A percentile compares a stretch with the other conserved stretches of the same genome.
These are phyloP conservation scores for Arabidopsis thaliana DNA, from an alignment of 345 rosid species.

Conservation along the genomic window DNA sequence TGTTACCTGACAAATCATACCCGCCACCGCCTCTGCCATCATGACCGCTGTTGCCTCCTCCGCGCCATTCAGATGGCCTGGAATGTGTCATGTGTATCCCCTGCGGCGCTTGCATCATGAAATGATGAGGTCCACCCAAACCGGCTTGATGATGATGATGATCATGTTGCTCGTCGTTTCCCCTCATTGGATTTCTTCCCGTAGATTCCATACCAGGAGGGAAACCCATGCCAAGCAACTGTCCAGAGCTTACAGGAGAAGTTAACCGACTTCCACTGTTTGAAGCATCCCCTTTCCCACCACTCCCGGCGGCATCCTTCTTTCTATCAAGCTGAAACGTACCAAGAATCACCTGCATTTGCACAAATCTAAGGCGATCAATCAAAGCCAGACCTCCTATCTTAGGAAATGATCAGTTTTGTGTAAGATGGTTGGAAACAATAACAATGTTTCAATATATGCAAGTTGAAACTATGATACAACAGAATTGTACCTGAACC, in stretches of 20 bases:
- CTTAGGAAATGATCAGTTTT: background rate
- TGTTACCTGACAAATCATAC: constrained; percentile 64
- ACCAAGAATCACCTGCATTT: constrained; percentile 72
- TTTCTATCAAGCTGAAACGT: constrained; percentile 64
- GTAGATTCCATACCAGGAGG: constrained; percentile 56
- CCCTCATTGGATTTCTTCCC: constrained; percentile 61
- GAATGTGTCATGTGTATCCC: constrained; percentile 55
- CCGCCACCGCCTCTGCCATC: constrained; percentile 43
- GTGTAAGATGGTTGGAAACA: constrained; percentile 11
- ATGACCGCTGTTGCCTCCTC: constrained; percentile 42
- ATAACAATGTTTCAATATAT: background rate
- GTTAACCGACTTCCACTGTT: constrained; percentile 54
- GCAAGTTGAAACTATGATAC: constrained; percentile 2
- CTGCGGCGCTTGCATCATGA: constrained; percentile 56
- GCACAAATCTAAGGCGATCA: constrained; percentile 9
- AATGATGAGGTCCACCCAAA: constrained; percentile 49
- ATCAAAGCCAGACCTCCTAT: background rate
- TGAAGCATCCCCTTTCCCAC: constrained; percentile 59
- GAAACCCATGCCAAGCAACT: constrained; percentile 54
- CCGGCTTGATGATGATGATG: constrained; percentile 36
- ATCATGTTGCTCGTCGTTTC: constrained; percentile 48
- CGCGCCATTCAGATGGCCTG: constrained; percentile 64
- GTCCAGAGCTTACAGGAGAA: constrained; percentile 54
- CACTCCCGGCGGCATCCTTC: constrained; percentile 49
- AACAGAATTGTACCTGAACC: constrained; percentile 67